These are phyloP conservation scores for Auriscalpium orientale DNA, from an alignment of 768 basidiomycete genomes.

Conservation along the genomic window DNA sequence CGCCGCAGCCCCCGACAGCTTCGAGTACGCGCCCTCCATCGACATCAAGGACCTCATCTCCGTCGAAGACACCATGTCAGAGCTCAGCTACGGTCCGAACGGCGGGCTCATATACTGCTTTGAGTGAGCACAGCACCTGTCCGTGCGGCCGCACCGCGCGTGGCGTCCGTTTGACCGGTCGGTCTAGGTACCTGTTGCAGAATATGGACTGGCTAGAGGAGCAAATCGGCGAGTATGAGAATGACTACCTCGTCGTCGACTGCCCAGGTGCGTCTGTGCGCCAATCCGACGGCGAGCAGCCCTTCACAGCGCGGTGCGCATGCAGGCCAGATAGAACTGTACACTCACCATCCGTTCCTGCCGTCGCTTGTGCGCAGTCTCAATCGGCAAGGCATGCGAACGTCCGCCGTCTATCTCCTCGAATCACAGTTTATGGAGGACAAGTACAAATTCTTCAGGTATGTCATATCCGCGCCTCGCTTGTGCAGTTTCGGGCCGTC, in stretches of 20 bases:
- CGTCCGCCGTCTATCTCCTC: constrained; percentile 86
- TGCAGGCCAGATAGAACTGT: constrained; percentile 93
- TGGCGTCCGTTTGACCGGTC: background rate
- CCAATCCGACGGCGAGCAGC: background rate
- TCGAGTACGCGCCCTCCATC: constrained; percentile 87
- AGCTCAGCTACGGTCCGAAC: constrained; percentile 93
- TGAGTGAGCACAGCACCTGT: constrained; percentile 63
- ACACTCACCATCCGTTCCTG: constrained; percentile 96
- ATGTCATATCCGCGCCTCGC: constrained; percentile 2
- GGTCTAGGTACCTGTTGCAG: constrained; percentile 79
- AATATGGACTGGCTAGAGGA: constrained; percentile 99
- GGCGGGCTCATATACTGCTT: constrained; percentile 98
- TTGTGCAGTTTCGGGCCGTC: background rate
- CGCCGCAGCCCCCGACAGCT: constrained; percentile 77
- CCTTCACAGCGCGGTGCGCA: background rate
- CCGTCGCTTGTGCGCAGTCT: constrained; percentile 80
- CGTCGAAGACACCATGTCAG: constrained; percentile 92
- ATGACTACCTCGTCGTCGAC: constrained; percentile 92
- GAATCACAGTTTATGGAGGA: constrained; percentile 99
- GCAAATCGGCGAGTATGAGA: constrained; percentile 88
- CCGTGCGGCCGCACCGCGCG: constrained; percentile 28
- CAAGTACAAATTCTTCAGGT: constrained; percentile 96
- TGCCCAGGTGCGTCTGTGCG: constrained; percentile 59
- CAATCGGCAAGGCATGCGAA: constrained; percentile 69
- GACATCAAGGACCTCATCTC: constrained; percentile 93